phyloP scores from a whole-genome alignment of 805 yeast genomes.

The Naumovozyma castellii region DNA sequence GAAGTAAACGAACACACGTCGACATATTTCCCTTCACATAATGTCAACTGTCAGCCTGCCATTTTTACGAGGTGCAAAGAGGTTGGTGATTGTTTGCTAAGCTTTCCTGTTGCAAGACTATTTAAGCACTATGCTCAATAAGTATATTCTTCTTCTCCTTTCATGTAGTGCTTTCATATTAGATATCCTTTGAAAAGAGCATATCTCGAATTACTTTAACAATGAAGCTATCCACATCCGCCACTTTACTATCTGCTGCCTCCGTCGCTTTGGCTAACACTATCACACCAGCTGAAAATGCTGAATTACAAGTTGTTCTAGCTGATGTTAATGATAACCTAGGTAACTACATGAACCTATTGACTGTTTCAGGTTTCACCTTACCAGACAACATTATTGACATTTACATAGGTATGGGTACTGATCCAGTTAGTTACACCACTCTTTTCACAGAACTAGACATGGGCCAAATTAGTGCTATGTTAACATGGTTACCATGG shows the following conservation, averaged over 20 bases:
- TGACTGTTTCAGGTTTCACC: background rate
- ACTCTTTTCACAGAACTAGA: constrained; percentile 25
- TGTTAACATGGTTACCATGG: constrained; percentile 29
- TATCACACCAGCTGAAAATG: constrained; percentile 3
- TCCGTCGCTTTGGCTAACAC: constrained; percentile 6
- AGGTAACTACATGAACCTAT: constrained; percentile 6
- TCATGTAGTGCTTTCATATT: background rate
- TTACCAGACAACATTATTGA: background rate
- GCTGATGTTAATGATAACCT: constrained; percentile 10
- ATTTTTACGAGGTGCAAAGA: too few relatives aligned
- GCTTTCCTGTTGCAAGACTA: too few relatives aligned
- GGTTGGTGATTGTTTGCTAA: too few relatives aligned
- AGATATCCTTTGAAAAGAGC: background rate
- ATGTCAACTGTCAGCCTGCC: too few relatives aligned
- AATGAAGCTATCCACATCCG: background rate
- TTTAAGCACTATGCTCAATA: too few relatives aligned
- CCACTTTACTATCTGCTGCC: constrained; percentile 1
- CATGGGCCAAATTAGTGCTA: constrained; percentile 17
- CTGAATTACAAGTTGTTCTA: constrained; percentile 11
- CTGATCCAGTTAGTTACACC: constrained; percentile 15
- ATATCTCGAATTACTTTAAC: too few relatives aligned
- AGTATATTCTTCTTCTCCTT: background rate
- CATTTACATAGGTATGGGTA: background rate
- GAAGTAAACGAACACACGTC: too few relatives aligned
- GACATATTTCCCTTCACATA: too few relatives aligned